Evolutionary conservation across 495 filamentous ascomycete genomes (phyloP).

Genomic region (Neurospora cerealis): DNA sequence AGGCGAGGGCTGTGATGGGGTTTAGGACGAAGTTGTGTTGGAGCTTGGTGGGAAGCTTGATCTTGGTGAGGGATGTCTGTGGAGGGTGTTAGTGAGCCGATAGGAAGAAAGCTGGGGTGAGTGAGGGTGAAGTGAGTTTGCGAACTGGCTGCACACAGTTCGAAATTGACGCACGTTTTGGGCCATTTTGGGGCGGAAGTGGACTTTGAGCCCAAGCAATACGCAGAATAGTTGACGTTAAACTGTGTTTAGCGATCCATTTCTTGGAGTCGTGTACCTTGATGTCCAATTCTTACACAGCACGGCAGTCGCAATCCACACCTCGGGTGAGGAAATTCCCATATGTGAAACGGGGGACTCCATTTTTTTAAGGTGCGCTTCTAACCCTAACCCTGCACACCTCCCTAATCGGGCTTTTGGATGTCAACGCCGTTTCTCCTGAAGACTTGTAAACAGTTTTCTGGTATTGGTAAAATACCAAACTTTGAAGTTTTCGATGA

Average conservation of each 20-base stretch:
- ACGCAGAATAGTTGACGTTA: too few relatives aligned
- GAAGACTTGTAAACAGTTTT: neutral
- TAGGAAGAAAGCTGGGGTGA: neutral
- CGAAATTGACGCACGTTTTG: slow-evolving; percentile 3
- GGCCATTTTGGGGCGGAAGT: neutral
- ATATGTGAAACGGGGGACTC: neutral
- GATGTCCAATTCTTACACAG: too few relatives aligned
- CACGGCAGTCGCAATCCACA: neutral
- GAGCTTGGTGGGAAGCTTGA: slow-evolving; percentile 10
- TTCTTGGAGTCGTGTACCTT: neutral
- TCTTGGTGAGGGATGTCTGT: neutral
- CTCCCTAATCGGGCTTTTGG: neutral
- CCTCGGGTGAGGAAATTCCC: neutral
- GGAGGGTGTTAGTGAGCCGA: neutral
- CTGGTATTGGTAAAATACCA: neutral
- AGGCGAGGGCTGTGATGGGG: slow-evolving; percentile 51
- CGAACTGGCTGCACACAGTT: neutral
- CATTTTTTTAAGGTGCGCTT: neutral
- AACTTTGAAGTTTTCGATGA: too few relatives aligned
- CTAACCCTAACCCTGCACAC: neutral
- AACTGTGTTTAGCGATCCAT: neutral
- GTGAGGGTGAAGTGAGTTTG: neutral
- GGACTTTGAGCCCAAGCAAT: too few relatives aligned
- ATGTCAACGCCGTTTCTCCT: neutral
- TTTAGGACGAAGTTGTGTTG: slow-evolving; percentile 30